These are phyloP conservation scores for Arabis hirsuta DNA, from an alignment of 345 rosid species.

Conservation along the genomic window DNA sequence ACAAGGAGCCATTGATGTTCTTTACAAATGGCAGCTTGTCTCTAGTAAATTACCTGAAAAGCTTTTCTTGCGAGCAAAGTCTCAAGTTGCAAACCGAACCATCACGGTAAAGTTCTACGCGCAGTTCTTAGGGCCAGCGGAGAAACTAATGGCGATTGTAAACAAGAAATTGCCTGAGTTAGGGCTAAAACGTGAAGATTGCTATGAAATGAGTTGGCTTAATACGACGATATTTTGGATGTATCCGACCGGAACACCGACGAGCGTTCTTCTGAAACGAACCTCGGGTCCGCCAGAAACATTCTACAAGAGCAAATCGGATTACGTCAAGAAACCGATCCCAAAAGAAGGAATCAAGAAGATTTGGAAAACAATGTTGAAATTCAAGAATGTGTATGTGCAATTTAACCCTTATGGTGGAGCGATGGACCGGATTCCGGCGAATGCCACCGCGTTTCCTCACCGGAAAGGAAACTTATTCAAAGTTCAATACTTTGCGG, in stretches of 20 bases:
- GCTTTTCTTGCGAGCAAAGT: slow-evolving; percentile 49
- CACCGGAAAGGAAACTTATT: slow-evolving; percentile 53
- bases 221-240: slow-evolving; percentile 42
- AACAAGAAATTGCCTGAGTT: slow-evolving; percentile 43
- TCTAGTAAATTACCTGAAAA: slow-evolving; percentile 38
- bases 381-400: slow-evolving; percentile 37
- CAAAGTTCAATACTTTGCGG: slow-evolving; percentile 44
- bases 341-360: slow-evolving; percentile 39
- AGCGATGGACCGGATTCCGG: slow-evolving; percentile 49
- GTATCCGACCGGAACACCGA: slow-evolving; percentile 34
- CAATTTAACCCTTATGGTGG: slow-evolving; percentile 59
- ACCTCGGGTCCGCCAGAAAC: slow-evolving; percentile 4
- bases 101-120: slow-evolving; percentile 42
- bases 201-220: slow-evolving; percentile 53
- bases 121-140: slow-evolving; percentile 49
- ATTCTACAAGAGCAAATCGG: slow-evolving; percentile 52
- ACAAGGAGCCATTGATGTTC: slow-evolving; percentile 41
- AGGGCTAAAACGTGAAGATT: slow-evolving; percentile 47
- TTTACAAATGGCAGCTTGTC: slow-evolving; percentile 48
- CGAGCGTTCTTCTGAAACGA: slow-evolving; percentile 38
- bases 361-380: slow-evolving; percentile 45
- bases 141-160: slow-evolving; percentile 35
- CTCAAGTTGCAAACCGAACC: background rate
- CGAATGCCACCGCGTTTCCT: slow-evolving; percentile 52
- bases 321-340: slow-evolving; percentile 48